Base-by-base conservation (phyloP, 2,329 filamentous ascomycete species). In the Pseudogymnoascus sp. region DNA sequence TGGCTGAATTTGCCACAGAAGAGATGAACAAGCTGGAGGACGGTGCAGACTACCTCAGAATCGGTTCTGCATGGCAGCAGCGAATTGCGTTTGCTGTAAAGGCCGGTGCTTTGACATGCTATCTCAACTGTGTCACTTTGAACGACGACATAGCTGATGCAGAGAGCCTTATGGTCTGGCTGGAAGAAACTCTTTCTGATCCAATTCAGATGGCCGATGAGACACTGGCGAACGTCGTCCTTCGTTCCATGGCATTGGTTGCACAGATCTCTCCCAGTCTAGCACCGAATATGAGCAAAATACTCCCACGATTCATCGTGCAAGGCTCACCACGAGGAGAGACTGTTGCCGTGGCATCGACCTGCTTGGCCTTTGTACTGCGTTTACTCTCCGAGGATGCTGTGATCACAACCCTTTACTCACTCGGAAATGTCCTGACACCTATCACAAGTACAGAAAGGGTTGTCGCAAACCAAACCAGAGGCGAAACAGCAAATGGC, bases 331-430 rank as follows among this genome's bases (percentile, higher is more conserved):
- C 90, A 36, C 83, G 84, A 61, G 82, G 84, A 14, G 78, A 82
- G 28, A 90, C 86, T 11, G 86, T 94, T 43, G 80, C 80, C 1
- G 81, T 93, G 35, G 93, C 93, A 28, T 91, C 92, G n/a, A 85
- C 86, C 66, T 94, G 89, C 67, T 78, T 99, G 35, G 91, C 92
- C 2, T 88, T 87, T 66, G 85, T 95, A 15, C 78, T 99, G 61
- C 87, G 87, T 66, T 81, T 88, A 68, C 80, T 97, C 11, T 96
- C 94, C 1, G 89, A 96, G 68, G 94, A 99, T 76, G 88, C 91
- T 36, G 83, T 96, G 36, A 97, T 99, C 66, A 96, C 92, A 4
- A 97, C 92, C 1, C 78, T 99, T 8, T 99, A 99, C 75, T 94
- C 91, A 0, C 80, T 99, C n/a, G 94, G 94, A 18, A 99, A 99